A percentile compares a stretch with the other conserved stretches of the same genome.
Evolutionary conservation across 768 basidiomycete genomes (phyloP).

Genomic region (Serendipita indica): DNA sequence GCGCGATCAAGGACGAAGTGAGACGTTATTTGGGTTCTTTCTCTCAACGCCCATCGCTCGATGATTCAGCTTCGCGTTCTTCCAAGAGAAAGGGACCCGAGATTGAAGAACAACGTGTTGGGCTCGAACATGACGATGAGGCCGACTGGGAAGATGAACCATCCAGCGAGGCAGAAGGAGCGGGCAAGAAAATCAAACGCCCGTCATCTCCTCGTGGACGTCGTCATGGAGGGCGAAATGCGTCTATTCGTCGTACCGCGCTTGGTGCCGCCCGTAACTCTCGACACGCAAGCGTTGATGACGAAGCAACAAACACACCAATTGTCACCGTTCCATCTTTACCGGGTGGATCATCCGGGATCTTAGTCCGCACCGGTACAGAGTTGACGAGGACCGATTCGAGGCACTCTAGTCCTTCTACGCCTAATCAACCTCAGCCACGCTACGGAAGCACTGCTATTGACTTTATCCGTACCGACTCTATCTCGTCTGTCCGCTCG

Average conservation of each 20-base stretch:
- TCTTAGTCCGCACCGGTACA: background rate
- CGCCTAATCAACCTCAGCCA: background rate
- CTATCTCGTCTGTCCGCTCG: background rate
- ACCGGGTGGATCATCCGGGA: background rate
- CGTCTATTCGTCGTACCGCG: background rate
- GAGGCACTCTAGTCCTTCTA: too few species aligned
- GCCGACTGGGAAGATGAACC: slow-evolving; percentile 11
- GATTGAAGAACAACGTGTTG: slow-evolving; percentile 17
- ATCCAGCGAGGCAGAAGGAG: background rate
- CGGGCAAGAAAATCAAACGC: background rate
- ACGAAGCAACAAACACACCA: too few species aligned
- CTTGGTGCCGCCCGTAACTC: background rate
- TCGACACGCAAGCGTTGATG: background rate
- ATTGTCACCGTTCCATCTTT: background rate
- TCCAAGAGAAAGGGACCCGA: background rate
- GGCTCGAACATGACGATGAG: slow-evolving; percentile 16
- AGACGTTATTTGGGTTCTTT: slow-evolving; percentile 21
- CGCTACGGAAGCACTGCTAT: background rate
- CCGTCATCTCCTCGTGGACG: background rate
- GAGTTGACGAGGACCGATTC: background rate
- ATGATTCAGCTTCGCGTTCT: background rate
- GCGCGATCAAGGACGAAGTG: slow-evolving; percentile 24
- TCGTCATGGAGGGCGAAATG: background rate
- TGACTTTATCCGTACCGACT: background rate
- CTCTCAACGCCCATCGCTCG: slow-evolving; percentile 15